Evolutionary conservation across 257 asterid genomes (phyloP).

Genomic region (Perilla frutescens): DNA sequence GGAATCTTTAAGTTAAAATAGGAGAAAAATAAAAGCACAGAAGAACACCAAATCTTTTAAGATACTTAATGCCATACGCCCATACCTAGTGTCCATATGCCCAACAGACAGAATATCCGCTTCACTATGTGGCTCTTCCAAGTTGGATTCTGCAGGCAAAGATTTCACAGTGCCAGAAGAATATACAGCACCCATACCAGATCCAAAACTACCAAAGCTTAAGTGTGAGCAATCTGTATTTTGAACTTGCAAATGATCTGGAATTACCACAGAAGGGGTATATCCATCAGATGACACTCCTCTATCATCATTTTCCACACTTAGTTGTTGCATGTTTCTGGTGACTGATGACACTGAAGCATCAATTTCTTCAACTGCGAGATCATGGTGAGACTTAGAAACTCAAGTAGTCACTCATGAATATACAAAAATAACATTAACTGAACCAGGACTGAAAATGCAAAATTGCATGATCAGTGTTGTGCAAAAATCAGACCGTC

Average conservation of each 20-base stretch:
- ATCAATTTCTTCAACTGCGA: conserved; percentile 68
- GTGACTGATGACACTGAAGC: conserved; percentile 66
- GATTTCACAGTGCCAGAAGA: conserved; percentile 60
- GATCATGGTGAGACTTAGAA: conserved; percentile 29
- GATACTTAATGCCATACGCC: neutral
- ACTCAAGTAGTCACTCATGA: conserved; percentile 15
- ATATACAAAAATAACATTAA: conserved; percentile 10
- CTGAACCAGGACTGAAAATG: neutral
- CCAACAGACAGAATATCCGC: conserved; percentile 59
- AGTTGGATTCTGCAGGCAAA: conserved; percentile 53
- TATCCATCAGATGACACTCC: conserved; percentile 56
- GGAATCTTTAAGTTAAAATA: conserved; percentile 9
- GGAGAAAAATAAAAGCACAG: conserved; percentile 5
- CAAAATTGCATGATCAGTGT: neutral
- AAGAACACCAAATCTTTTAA: conserved; percentile 9
- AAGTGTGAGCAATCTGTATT: conserved; percentile 81
- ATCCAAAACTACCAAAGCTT: conserved; percentile 95
- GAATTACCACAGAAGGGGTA: conserved; percentile 81
- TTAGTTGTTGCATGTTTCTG: conserved; percentile 72
- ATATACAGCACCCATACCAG: conserved; percentile 52
- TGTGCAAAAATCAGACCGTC: neutral
- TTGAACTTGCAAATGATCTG: conserved; percentile 88
- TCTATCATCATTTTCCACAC: conserved; percentile 56
- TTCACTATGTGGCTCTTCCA: conserved; percentile 63
- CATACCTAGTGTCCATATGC: conserved; percentile 66